Evolutionary conservation across 805 yeast species (phyloP), one percentile per base, ranked within the genome.

Genomic region (Yarrowia keelungensis): DNA sequence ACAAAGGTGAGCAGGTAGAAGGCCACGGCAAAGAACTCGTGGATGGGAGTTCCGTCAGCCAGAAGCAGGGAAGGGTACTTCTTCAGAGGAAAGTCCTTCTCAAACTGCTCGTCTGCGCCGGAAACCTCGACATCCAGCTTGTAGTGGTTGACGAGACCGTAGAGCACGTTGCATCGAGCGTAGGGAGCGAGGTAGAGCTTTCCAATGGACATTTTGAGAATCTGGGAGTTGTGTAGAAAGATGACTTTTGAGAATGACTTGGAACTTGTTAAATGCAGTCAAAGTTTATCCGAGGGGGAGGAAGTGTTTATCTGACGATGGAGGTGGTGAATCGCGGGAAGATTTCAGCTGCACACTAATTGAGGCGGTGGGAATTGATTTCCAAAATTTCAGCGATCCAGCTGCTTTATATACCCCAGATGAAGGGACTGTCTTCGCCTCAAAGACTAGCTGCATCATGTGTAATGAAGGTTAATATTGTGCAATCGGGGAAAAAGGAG

Each of bases 21-120:
- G 71, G 82, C 73, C 76, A 89, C 81, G 74, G 93, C 91, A 74
- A 87, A 82, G 71, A 82, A 80, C 83, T 89, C 92, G 74, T 81
- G 80, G 74, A 89, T 82, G 76, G 83, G 83, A 82, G 81, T 83
- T 49, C 93, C 93, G 75, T 87, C 85, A 71, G 87, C 85, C 69
- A 89, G 90, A 75, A 83, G 73, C 74, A 86, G 87, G 72, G 87
- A 85, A 72, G 92, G 92, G 72, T 84, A 82, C 79, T 82, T 84
- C 71, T 78, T 79, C 74, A 83, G 78, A 71, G 91, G 89, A 83
- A 87, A 88, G 77, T 78, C 73, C 71, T 81, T 78, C 58, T 76
- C 76, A 79, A 75, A 86, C 62, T 79, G 78, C 69, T 81, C 82
- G 69, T 82, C 82, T 39, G 77, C 71, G 59, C 73, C 73, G 15